These are phyloP conservation scores for Apiosordaria backusii DNA, from an alignment of 495 filamentous ascomycete species.

Conservation along the genomic window DNA sequence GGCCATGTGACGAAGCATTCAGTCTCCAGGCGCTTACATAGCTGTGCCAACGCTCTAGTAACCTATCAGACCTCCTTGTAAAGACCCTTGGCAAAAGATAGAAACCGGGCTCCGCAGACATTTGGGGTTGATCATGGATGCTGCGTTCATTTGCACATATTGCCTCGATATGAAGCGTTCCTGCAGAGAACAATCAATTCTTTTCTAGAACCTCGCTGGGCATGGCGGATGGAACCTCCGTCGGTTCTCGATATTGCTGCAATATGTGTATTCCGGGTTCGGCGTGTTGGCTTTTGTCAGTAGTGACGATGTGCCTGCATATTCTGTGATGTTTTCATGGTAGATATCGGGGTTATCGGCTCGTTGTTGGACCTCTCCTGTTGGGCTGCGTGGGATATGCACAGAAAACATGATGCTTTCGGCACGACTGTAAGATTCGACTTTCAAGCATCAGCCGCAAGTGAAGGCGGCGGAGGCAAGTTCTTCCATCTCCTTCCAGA, in stretches of 20 bases:
- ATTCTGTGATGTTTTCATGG: not conserved
- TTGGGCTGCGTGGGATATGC: not conserved
- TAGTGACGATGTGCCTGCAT: not conserved
- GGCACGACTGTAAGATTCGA: not conserved
- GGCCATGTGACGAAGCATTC: not conserved
- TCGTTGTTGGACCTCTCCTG: not conserved
- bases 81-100: not conserved
- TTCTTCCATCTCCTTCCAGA: not conserved
- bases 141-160: not conserved
- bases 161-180: not conserved
- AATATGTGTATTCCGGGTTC: constrained; percentile 5
- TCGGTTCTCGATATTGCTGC: not conserved
- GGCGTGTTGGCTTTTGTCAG: not conserved
- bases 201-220: not conserved
- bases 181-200: not conserved
- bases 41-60: not conserved
- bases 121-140: not conserved
- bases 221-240: not conserved
- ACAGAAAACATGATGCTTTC: not conserved
- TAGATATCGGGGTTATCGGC: not conserved
- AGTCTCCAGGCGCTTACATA: not conserved
- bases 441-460: not conserved
- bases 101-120: not conserved
- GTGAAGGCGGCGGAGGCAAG: not conserved
- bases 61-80: not conserved